Conservation (phyloP, 345 rosid genomes). For the Balakata baccata region DNA sequence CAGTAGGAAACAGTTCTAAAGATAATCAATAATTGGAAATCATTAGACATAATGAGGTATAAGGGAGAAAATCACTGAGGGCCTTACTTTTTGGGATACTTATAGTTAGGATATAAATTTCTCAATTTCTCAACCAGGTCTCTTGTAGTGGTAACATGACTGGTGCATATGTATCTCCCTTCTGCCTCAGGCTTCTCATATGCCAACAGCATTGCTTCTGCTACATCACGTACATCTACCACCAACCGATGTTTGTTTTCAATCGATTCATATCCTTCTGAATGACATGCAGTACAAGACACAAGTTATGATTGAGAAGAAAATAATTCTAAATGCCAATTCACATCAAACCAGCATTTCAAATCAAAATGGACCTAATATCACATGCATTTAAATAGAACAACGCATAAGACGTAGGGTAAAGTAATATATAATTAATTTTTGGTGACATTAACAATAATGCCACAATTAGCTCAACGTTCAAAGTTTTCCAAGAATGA, state of each 20-base stretch:
- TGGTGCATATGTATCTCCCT: constrained; percentile 61
- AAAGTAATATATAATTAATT: neutral
- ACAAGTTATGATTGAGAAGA: neutral
- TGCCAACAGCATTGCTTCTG: constrained; percentile 51
- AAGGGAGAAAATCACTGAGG: neutral
- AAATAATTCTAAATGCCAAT: neutral
- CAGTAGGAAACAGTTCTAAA: neutral
- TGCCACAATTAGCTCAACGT: neutral
- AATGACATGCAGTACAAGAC: neutral
- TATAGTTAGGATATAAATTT: constrained; percentile 50
- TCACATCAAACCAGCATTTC: neutral
- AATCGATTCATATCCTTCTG: constrained; percentile 4
- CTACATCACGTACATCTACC: constrained; percentile 63
- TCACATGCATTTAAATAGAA: neutral
- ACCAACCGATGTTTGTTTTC: neutral
- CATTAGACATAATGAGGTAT: neutral
- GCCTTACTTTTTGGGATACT: constrained; percentile 49
- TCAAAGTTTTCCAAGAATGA: neutral
- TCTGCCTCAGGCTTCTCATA: constrained; percentile 61
- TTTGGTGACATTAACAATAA: neutral
- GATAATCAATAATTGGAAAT: neutral
- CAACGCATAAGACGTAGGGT: neutral
- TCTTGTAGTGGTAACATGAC: constrained; percentile 26
- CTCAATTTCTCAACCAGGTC: constrained; percentile 48
- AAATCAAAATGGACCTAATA: neutral